Evolutionary conservation across 345 rosid genomes (phyloP), one percentile per base, ranked within the genome.

Genomic region (Eucalyptus grandis): DNA sequence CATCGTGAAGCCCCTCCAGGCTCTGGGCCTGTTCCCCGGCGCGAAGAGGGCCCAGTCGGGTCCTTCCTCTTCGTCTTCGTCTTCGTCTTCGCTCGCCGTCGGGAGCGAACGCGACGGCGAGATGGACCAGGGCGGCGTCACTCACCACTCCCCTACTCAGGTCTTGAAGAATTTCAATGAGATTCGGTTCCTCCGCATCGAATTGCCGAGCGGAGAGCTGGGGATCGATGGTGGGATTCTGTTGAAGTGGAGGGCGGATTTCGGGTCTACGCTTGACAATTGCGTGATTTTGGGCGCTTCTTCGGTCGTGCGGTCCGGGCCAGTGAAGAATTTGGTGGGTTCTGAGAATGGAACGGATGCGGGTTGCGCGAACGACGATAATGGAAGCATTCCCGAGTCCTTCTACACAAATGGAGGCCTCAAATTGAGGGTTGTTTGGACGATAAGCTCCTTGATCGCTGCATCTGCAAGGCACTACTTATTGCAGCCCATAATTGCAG

Each of bases 71-170:
- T 87, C 91, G n/a, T 89, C 93, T 5, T 87, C 91, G n/a, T 89
- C 93, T 5, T 87, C 91, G n/a, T 82, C 88, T 7, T 89, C 44
- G 31, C 88, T 88, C 87, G 12, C 93, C 8, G 95, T 93, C 13
- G 97, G 94, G 22, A 91, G 85, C 50, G 93, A 90, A 7, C 95
- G 93, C 19, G 96, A 92, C 24, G 94, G 94, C 6, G 99, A 96
- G 88, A 91, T 91, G 89, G 99, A 98, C 86, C 98, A 92, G 89
- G 97, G 93, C 1, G 97, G 97, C 9, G 97, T 98, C 16, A 97
- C 99, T 46, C 99, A 98, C 90, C 99, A 96, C 90, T 97, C 99
- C 1, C 99, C 99, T 1, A 95, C 98, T 4, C 99, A 97, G 93
- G 99, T 98, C 22, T 91, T 98, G 86, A 94, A 93, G 92, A 98